Base-by-base conservation (phyloP, 2,329 filamentous ascomycete genomes). In the Immersiporthe knoxdaviesiana region DNA sequence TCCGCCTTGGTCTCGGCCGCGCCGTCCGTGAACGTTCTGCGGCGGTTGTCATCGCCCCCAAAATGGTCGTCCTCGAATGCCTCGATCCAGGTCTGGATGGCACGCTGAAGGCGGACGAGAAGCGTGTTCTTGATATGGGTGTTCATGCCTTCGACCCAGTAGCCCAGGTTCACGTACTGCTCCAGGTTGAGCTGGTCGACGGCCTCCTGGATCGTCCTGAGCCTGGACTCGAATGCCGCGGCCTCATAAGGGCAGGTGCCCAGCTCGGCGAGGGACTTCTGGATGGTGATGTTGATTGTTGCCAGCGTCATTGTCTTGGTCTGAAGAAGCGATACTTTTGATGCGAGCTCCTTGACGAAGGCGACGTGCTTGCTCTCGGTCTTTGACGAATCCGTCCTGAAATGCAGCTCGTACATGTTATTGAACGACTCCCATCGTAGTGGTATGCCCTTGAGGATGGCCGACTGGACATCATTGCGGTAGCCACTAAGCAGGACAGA, bases 351-450 rank as follows among this genome's bases (percentile, higher is more conserved):
- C 41, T 94, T 92, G 63, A 99, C 94, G 77, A 98, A 99, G 77
- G 97, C 92, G 64, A 97, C 94, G 78, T 99, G 97, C 79, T 94
- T 96, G 82, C 93, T 97, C 79, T 97, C 94, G 10, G 63, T 60
- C 27, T 69, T 71, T n/a, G 67, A 64, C 5, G 67, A 52, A 64
- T 71, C 70, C 75, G 87, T 88, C 72, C 89, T 91, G 72, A 94
- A 88, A 74, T 94, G 94, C 41, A 97, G 85, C 78, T 99, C 96
- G 78, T 97, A 97, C 1, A 94, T 94, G 78, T 97, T 95, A 66
- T 99, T 93, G 75, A 99, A 98, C 0, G 96, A 97, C 77, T 99
- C 96, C 96, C 96, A 99, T 75, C 94, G 90, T 37, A 99, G 82
- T 1, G 93, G 93, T 39, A 98, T 87, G 70, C 97, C 96, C 79